These are phyloP conservation scores for Aciculosporium take DNA, from an alignment of 2,329 filamentous ascomycete species.

Conservation along the genomic window DNA sequence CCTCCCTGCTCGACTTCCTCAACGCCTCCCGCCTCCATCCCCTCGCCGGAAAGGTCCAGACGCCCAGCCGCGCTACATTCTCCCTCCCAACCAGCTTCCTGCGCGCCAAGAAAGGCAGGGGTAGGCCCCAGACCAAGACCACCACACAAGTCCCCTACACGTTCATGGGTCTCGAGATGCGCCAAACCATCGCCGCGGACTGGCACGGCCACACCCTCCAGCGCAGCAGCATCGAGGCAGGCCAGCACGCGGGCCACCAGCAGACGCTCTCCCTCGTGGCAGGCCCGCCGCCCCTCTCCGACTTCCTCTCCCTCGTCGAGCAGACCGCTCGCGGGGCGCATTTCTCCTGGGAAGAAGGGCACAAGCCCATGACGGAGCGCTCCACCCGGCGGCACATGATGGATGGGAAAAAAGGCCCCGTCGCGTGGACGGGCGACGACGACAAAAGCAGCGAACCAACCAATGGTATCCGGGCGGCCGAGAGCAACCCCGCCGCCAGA, in stretches of 20 bases:
- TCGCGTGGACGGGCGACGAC: background rate
- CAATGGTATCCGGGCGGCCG: no score
- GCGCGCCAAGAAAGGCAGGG: background rate
- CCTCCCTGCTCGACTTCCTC: constrained; percentile 30
- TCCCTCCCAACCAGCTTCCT: constrained; percentile 14
- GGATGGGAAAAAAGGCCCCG: constrained; percentile 7
- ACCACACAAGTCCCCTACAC: constrained; percentile 17
- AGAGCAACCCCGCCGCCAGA: no score
- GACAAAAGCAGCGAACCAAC: no score
- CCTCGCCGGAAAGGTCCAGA: constrained; percentile 24
- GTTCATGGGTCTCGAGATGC: constrained; percentile 39
- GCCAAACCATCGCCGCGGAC: constrained; percentile 27
- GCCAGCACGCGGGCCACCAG: constrained; percentile 35
- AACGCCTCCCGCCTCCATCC: constrained; percentile 30
- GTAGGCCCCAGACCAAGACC: background rate
- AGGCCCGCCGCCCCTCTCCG: background rate
- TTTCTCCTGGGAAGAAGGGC: constrained; percentile 23
- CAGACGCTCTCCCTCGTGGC: constrained; percentile 31
- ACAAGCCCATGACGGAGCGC: constrained; percentile 14
- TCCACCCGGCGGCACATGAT: constrained; percentile 16
- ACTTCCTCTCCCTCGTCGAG: constrained; percentile 16
- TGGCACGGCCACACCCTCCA: constrained; percentile 31
- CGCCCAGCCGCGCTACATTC: constrained; percentile 20
- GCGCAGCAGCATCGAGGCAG: constrained; percentile 39
- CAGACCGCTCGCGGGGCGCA: constrained; percentile 16